A percentile compares a stretch with the other conserved stretches of the same genome.
Conservation (phyloP, 139 green algal species). For the Volvox reticuliferus region DNA sequence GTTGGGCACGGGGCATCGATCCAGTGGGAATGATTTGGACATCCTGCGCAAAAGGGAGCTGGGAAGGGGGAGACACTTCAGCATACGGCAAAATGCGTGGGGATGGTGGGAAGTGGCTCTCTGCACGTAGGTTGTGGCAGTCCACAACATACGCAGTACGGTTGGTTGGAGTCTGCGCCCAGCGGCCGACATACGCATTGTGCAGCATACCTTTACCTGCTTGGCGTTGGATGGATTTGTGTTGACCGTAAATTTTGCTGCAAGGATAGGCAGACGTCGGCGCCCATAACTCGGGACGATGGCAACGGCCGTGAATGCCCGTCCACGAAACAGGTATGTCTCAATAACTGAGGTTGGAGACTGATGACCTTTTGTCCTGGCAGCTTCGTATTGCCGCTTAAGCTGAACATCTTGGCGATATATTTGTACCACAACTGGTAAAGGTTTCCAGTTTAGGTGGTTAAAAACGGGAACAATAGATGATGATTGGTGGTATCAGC, state of each 20-base stretch:
- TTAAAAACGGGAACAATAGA: no score
- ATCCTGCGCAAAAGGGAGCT: neutral
- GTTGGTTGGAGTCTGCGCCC: no score
- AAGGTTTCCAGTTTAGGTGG: no score
- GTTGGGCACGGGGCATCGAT: neutral
- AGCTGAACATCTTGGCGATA: neutral
- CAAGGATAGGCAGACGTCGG: neutral
- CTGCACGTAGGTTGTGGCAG: neutral
- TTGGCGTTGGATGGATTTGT: neutral
- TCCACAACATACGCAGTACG: no score
- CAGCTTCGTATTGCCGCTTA: neutral
- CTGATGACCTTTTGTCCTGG: neutral
- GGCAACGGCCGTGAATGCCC: neutral
- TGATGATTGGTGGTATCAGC: no score
- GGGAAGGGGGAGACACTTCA: neutral
- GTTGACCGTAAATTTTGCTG: slow-evolving; percentile 31
- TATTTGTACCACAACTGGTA: no score
- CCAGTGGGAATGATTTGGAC: neutral
- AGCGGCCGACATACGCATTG: no score
- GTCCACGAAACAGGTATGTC: neutral
- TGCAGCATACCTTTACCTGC: neutral
- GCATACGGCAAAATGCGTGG: neutral
- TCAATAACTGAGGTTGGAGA: no score
- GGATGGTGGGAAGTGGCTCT: neutral
- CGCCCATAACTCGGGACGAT: neutral